Percentiles rank a stretch among this genome's conserved stretches.
Evolutionary conservation across 495 filamentous ascomycete species (phyloP).

Genomic region (Podospora australis): DNA sequence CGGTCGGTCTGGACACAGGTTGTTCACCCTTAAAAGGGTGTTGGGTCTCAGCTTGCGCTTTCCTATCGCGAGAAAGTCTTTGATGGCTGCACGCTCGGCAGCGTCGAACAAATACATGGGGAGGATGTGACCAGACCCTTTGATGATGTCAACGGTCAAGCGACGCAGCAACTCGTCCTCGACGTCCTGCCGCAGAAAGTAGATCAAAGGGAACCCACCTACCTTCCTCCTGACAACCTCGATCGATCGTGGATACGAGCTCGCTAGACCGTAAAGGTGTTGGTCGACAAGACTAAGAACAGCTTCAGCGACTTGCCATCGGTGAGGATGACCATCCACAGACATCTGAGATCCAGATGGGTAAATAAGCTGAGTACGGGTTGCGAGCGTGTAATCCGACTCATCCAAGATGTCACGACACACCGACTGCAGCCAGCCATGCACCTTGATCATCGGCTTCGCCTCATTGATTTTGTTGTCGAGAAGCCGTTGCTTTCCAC

Average conservation of each 20-base stretch:
- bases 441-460: slow-evolving; percentile 34
- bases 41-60: slow-evolving; percentile 11
- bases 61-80: slow-evolving; percentile 20
- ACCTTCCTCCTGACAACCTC: slow-evolving; percentile 32
- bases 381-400: slow-evolving; percentile 46
- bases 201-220: slow-evolving; percentile 37
- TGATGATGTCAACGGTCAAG: slow-evolving; percentile 33
- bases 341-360: slow-evolving; percentile 41
- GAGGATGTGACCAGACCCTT: slow-evolving; percentile 23
- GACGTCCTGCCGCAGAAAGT: slow-evolving; percentile 40
- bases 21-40: slow-evolving; percentile 15
- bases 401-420: slow-evolving; percentile 53
- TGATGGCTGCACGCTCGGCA: slow-evolving; percentile 35
- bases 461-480: slow-evolving; percentile 35
- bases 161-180: slow-evolving; percentile 36
- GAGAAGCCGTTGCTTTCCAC: slow-evolving; percentile 40
- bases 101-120: slow-evolving; percentile 17
- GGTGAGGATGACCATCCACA: slow-evolving; percentile 45
- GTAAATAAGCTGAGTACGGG: slow-evolving; percentile 44
- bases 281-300: slow-evolving; percentile 36
- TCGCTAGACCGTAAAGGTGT: slow-evolving; percentile 31
- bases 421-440: slow-evolving; percentile 39
- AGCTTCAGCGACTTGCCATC: slow-evolving; percentile 40
- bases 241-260: slow-evolving; percentile 36
- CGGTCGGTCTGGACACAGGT: slow-evolving; percentile 22